These are phyloP conservation scores for Suillus variegatus DNA, from an alignment of 768 basidiomycete species.

Conservation along the genomic window DNA sequence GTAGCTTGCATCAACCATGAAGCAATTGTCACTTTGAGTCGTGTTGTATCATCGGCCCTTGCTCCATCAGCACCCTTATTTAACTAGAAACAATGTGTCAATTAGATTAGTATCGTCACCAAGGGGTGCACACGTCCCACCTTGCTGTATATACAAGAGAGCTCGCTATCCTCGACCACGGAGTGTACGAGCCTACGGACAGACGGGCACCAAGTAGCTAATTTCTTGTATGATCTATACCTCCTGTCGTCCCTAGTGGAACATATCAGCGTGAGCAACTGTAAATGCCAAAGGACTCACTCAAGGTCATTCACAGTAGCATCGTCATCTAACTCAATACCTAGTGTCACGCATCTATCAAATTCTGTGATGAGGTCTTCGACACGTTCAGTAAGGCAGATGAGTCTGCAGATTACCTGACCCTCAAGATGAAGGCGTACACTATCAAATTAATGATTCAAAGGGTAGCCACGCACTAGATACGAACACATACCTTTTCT, in stretches of 20 bases:
- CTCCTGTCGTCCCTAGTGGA: constrained; percentile 2
- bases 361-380: constrained; percentile 11
- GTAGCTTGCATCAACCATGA: neutral
- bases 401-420: constrained; percentile 12
- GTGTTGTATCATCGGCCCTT: neutral
- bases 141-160: neutral
- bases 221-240: constrained; percentile 10
- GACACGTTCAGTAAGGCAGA: constrained; percentile 8
- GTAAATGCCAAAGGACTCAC: neutral
- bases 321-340: neutral
- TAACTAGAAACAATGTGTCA: neutral
- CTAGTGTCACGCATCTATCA: constrained; percentile 8
- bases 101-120: neutral
- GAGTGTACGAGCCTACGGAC: neutral
- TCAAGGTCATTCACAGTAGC: neutral
- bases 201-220: constrained; percentile 10
- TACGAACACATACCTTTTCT: neutral
- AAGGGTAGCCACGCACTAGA: neutral
- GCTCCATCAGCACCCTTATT: neutral
- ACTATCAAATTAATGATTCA: neutral
- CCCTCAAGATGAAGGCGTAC: constrained; percentile 8
- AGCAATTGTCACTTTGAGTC: neutral
- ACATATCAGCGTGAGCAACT: constrained; percentile 6
- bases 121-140: neutral
- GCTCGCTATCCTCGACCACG: neutral